Conservation (phyloP, 2,329 filamentous ascomycete genomes). For the Torrubiella hemipterigena region DNA sequence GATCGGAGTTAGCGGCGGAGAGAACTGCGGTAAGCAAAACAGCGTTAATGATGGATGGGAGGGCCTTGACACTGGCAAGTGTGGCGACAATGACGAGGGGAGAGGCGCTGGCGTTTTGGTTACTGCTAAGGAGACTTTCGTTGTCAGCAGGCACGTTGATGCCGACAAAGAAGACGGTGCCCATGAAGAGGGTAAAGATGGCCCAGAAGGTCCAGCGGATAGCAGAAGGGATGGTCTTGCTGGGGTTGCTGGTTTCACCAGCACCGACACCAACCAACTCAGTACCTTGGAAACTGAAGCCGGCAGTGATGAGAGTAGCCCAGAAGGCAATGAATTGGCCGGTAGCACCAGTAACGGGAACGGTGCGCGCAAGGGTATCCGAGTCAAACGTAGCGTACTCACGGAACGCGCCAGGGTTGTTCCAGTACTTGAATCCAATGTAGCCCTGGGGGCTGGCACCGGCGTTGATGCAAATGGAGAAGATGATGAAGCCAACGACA, state of each 20-base stretch:
- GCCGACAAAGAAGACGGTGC: constrained; percentile 58
- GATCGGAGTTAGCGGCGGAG: constrained; percentile 66
- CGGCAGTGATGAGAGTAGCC: constrained; percentile 55
- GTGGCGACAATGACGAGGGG: constrained; percentile 51
- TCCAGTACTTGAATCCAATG: constrained; percentile 64
- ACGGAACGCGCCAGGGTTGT: constrained; percentile 54
- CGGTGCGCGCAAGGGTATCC: background rate
- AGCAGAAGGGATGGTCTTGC: constrained; percentile 58
- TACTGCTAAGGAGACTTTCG: constrained; percentile 34
- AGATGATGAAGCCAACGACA: constrained; percentile 64
- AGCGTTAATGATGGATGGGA: constrained; percentile 64
- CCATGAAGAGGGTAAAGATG: constrained; percentile 57
- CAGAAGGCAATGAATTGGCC: constrained; percentile 60
- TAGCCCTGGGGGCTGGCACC: constrained; percentile 59
- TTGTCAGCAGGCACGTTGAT: constrained; percentile 56
- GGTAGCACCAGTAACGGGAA: constrained; percentile 34
- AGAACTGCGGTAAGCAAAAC: constrained; percentile 68
- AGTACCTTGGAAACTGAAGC: constrained; percentile 61
- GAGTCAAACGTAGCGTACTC: constrained; percentile 34
- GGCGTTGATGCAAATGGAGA: constrained; percentile 62
- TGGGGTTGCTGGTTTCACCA: constrained; percentile 62
- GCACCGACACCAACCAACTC: constrained; percentile 71
- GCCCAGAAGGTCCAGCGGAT: constrained; percentile 67
- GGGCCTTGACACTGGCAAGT: constrained; percentile 49
- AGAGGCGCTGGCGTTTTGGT: constrained; percentile 49